A percentile compares a stretch with the other conserved stretches of the same genome.
These are phyloP conservation scores for Kluyveromyces starmeri DNA, from an alignment of 805 yeast species.

Conservation along the genomic window DNA sequence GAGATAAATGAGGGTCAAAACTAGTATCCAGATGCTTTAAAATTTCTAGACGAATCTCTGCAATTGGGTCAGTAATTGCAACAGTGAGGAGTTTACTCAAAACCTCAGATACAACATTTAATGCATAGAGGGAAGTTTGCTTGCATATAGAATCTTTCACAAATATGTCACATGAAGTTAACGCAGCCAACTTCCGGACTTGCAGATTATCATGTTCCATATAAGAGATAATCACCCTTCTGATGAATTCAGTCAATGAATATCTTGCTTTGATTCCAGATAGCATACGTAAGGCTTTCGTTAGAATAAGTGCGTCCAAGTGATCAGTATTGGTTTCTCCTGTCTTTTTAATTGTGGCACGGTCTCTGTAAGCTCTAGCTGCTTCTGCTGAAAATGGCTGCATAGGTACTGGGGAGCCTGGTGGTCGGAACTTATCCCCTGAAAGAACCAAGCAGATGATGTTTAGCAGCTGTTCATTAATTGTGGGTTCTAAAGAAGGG, in stretches of 20 bases:
- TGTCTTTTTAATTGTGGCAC: conserved; percentile 65
- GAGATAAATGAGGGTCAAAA: conserved; percentile 88
- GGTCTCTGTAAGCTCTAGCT: conserved; percentile 72
- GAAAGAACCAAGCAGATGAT: conserved; percentile 66
- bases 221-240: conserved; percentile 75
- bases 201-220: conserved; percentile 71
- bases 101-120: conserved; percentile 77
- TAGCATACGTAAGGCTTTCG: conserved; percentile 73
- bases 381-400: conserved; percentile 49
- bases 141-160: conserved; percentile 73
- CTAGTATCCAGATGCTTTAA: conserved; percentile 59
- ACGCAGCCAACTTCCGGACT: conserved; percentile 76
- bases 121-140: conserved; percentile 72
- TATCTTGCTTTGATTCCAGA: conserved; percentile 66
- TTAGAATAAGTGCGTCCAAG: conserved; percentile 44
- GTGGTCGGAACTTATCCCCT: conserved; percentile 72
- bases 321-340: conserved; percentile 36
- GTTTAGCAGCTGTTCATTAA: conserved; percentile 63
- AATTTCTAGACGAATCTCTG: conserved; percentile 79
- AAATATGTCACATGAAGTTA: conserved; percentile 72
- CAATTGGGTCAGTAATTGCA: conserved; percentile 79
- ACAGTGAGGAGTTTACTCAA: conserved; percentile 70
- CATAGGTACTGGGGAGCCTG: conserved; percentile 73
- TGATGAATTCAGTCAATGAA: conserved; percentile 78
- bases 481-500: conserved; percentile 69